Percentiles rank a stretch among this genome's conserved stretches.
Evolutionary conservation across 257 asterid genomes (phyloP).

Genomic region (Striga asiatica): DNA sequence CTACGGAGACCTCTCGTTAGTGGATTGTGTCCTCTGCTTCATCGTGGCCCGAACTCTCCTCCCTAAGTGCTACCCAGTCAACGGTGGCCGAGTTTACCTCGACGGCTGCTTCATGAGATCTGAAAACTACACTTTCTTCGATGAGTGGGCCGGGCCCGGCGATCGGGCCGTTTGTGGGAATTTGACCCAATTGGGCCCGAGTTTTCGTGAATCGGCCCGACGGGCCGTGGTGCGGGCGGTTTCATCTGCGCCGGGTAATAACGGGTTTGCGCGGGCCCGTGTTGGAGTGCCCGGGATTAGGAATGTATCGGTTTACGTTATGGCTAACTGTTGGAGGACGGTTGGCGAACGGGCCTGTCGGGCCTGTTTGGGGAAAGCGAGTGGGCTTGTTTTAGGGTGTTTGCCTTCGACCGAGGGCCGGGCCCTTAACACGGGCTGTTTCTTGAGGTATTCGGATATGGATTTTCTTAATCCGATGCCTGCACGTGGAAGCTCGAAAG

Average conservation of each 20-base stretch:
- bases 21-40: constrained; percentile 65
- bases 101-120: constrained; percentile 87
- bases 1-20: constrained; percentile 73
- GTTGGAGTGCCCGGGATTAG: constrained; percentile 18
- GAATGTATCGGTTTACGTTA: constrained; percentile 33
- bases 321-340: constrained; percentile 62
- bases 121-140: constrained; percentile 54
- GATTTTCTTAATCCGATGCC: constrained; percentile 54
- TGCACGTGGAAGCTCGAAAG: constrained; percentile 41
- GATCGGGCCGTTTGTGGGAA: constrained; percentile 47
- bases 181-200: constrained; percentile 20
- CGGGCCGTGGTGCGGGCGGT: constrained; percentile 37
- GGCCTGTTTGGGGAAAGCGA: constrained; percentile 52
- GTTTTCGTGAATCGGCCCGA: constrained; percentile 24
- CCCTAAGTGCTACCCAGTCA: constrained; percentile 62
- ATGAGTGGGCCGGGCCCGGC: constrained; percentile 37
- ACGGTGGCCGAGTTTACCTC: constrained; percentile 57
- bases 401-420: constrained; percentile 59
- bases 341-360: constrained; percentile 30
- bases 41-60: constrained; percentile 62
- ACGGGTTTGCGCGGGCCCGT: constrained; percentile 37
- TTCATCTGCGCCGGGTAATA: constrained; percentile 25
- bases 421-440: constrained; percentile 57
- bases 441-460: constrained; percentile 52
- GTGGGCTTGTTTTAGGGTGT: constrained; percentile 33